phyloP scores from a whole-genome alignment of 345 rosid genomes.

The Gossypium stocksii region DNA sequence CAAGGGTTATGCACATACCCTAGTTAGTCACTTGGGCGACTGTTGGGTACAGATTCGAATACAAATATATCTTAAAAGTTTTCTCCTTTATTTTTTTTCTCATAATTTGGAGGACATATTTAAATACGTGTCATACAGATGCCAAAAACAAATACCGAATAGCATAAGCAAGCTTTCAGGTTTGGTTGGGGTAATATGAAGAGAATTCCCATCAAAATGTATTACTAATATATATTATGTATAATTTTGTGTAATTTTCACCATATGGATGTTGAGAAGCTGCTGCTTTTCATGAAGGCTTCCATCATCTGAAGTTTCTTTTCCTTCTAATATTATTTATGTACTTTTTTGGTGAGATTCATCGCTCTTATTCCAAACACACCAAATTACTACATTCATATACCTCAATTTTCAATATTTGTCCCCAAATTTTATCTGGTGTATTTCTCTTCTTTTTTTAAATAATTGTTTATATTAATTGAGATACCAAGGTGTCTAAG shows the following conservation, averaged over 20 bases:
- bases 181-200: constrained; percentile 11
- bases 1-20: constrained; percentile 23
- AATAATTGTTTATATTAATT: no score
- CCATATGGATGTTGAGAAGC: neutral
- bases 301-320: neutral
- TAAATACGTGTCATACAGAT: no score
- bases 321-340: neutral
- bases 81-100: neutral
- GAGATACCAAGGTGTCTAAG: no score
- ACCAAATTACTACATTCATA: no score
- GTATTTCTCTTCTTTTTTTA: no score
- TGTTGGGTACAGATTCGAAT: no score
- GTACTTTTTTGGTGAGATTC: neutral
- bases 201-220: neutral
- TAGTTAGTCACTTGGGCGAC: no score
- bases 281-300: constrained; percentile 2
- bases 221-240: neutral
- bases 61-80: no score
- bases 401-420: neutral
- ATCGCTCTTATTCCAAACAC: neutral
- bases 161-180: neutral
- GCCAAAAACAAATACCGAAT: no score
- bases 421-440: no score
- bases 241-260: neutral
- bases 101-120: no score